phyloP scores from a whole-genome alignment of 2,329 filamentous ascomycete species.

The Cladosporium sp. region DNA sequence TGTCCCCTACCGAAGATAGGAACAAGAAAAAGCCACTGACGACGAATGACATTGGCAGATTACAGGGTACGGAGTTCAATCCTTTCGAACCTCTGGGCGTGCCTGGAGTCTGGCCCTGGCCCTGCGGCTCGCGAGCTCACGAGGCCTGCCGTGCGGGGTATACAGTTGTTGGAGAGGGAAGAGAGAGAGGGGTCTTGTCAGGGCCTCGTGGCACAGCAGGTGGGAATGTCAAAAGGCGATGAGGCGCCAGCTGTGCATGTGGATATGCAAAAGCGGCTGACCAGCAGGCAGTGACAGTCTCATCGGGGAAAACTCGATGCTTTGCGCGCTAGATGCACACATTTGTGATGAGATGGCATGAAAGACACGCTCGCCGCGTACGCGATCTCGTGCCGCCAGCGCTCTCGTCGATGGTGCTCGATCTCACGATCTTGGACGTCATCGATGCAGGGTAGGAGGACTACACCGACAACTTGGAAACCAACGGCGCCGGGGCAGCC shows the following conservation, averaged over 20 bases:
- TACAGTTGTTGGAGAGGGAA: neutral
- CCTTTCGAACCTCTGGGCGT: neutral
- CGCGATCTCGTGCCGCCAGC: neutral
- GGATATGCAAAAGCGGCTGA: neutral
- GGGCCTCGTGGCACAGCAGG: neutral
- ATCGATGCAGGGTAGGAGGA: neutral
- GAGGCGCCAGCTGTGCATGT: neutral
- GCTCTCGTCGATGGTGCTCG: neutral
- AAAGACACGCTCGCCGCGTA: constrained; percentile 7
- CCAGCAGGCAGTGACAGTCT: neutral
- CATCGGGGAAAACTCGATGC: neutral
- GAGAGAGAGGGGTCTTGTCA: neutral
- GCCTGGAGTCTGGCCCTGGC: neutral
- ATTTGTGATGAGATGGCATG: neutral
- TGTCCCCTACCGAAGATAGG: neutral
- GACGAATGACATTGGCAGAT: neutral
- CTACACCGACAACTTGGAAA: constrained; percentile 8
- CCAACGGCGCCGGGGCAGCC: constrained; percentile 11
- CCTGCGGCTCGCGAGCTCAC: constrained; percentile 4
- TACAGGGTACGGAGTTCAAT: neutral
- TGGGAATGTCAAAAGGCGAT: constrained; percentile 9
- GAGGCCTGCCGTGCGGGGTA: constrained; percentile 1
- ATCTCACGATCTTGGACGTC: constrained; percentile 9
- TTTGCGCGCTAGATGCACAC: neutral
- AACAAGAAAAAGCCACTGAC: constrained; percentile 3